Evolutionary conservation across 306 rosid species (phyloP).

Genomic region (Quillaja saponaria): DNA sequence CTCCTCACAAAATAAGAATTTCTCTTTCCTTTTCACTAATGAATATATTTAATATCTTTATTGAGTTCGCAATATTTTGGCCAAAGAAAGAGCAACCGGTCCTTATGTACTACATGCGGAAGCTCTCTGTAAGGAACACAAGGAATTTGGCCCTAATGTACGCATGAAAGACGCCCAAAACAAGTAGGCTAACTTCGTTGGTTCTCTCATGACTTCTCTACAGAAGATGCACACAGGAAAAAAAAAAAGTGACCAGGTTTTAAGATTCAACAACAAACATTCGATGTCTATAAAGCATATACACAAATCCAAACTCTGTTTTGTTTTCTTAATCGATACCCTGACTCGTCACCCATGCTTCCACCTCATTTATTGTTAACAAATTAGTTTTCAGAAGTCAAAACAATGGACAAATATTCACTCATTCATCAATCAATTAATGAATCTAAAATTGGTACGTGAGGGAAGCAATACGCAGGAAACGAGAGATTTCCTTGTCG

Average conservation of each 20-base stretch:
- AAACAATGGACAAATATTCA: neutral
- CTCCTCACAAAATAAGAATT: too few species aligned
- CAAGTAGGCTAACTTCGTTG: too few species aligned
- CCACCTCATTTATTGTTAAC: conserved; percentile 32
- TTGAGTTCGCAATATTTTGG: too few species aligned
- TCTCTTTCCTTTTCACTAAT: neutral
- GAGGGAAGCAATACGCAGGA: conserved; percentile 45
- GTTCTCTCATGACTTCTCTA: too few species aligned
- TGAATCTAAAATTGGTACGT: conserved; percentile 25
- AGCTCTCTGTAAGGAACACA: too few species aligned
- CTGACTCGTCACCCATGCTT: conserved; percentile 27
- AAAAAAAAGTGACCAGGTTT: conserved; percentile 3
- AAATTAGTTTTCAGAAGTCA: neutral
- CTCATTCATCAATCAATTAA: conserved; percentile 22
- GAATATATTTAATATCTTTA: too few species aligned
- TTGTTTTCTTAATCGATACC: conserved; percentile 15
- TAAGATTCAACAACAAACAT: conserved; percentile 9
- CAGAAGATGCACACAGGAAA: neutral
- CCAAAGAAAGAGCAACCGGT: too few species aligned
- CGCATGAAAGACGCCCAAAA: too few species aligned
- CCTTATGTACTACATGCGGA: too few species aligned
- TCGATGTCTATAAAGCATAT: conserved; percentile 12
- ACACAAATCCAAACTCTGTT: conserved; percentile 16
- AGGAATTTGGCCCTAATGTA: too few species aligned
- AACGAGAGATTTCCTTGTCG: conserved; percentile 70